phyloP scores from a whole-genome alignment of 228 moss, liverwort and hornwort genomes.

The Sphagnum magellanicum region DNA sequence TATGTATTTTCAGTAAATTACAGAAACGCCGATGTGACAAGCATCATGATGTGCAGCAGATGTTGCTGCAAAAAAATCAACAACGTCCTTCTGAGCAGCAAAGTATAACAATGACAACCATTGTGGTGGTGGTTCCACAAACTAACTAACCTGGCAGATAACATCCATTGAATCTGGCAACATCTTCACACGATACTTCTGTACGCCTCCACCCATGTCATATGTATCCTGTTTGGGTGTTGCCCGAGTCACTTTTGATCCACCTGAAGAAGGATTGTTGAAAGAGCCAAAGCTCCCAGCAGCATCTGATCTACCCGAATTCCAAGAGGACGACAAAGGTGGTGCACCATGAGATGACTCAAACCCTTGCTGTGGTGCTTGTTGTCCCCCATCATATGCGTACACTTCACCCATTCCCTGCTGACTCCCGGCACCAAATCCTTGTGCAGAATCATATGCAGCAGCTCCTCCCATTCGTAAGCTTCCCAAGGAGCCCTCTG shows the following conservation, averaged over 20 bases:
- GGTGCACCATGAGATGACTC: constrained; percentile 55
- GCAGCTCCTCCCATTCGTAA: constrained; percentile 22
- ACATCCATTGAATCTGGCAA: constrained; percentile 93
- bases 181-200: constrained; percentile 92
- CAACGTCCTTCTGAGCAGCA: background rate
- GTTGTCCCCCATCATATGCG: constrained; percentile 78
- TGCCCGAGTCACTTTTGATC: constrained; percentile 52
- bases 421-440: constrained; percentile 28
- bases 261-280: constrained; percentile 14
- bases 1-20: too few relatives aligned
- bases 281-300: constrained; percentile 15
- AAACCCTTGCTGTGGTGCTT: constrained; percentile 65
- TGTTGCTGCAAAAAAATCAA: background rate
- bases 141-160: constrained; percentile 59
- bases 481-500: constrained; percentile 21
- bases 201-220: constrained; percentile 62
- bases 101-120: background rate
- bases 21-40: too few relatives aligned
- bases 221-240: constrained; percentile 56
- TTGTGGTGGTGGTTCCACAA: background rate
- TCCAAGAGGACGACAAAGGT: constrained; percentile 25
- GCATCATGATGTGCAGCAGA: too few relatives aligned
- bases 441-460: constrained; percentile 17
- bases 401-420: constrained; percentile 62
- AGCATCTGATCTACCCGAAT: constrained; percentile 7